Percentiles rank a stretch among this genome's conserved stretches.
phyloP scores from a whole-genome alignment of 2,329 filamentous ascomycete genomes.

The Fonsecaea erecta region DNA sequence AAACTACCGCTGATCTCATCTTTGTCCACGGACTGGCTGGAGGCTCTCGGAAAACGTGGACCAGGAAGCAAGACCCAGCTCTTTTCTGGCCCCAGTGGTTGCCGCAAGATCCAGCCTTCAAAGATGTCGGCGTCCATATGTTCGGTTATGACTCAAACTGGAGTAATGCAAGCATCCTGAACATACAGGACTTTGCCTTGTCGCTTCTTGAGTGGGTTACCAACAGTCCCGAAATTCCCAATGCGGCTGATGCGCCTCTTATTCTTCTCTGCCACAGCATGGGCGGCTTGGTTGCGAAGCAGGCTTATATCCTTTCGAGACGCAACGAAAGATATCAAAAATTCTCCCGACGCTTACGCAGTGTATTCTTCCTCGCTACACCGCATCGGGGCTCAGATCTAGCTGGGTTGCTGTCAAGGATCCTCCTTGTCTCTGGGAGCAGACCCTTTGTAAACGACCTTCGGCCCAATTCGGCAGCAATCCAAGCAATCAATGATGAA shows the following conservation, averaged over 20 bases:
- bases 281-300: slow-evolving; percentile 30
- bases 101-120: slow-evolving; percentile 38
- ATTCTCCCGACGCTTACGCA: neutral
- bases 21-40: slow-evolving; percentile 47
- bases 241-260: slow-evolving; percentile 14
- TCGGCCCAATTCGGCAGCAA: slow-evolving; percentile 41
- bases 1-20: neutral
- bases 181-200: too few species aligned
- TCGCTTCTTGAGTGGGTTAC: too few species aligned
- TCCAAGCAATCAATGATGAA: slow-evolving; percentile 51
- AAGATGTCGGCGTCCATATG: neutral
- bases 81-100: slow-evolving; percentile 51
- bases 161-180: too few species aligned
- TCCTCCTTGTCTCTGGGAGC: slow-evolving; percentile 42
- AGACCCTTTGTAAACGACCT: slow-evolving; percentile 50
- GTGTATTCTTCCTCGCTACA: slow-evolving; percentile 40
- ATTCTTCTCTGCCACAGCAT: slow-evolving; percentile 25
- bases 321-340: slow-evolving; percentile 9
- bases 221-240: neutral
- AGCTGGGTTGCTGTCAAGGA: slow-evolving; percentile 37
- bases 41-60: slow-evolving; percentile 46
- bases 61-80: slow-evolving; percentile 23
- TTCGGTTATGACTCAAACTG: too few species aligned
- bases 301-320: slow-evolving; percentile 13
- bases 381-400: slow-evolving; percentile 40